Conservation (phyloP, 176 grass and related monocot species). For the Stipa capillata region DNA sequence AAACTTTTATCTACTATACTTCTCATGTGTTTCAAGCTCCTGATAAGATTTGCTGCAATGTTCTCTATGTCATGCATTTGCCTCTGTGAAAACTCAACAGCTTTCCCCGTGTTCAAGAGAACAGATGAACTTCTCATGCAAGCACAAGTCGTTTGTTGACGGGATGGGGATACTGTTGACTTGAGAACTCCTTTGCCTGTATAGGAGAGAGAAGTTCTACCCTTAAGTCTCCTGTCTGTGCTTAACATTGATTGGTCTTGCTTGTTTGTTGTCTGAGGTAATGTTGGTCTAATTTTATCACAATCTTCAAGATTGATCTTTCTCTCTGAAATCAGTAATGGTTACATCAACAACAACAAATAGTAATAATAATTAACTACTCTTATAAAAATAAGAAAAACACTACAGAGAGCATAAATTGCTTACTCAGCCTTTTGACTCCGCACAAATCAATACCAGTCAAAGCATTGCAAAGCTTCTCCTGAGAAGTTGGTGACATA, state of each 20-base stretch:
- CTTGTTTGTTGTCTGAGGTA: constrained; percentile 10
- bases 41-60: constrained; percentile 76
- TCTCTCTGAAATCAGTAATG: constrained; percentile 12
- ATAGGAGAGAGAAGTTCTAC: background rate
- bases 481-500: constrained; percentile 43
- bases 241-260: constrained; percentile 18
- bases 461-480: constrained; percentile 50
- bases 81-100: constrained; percentile 71
- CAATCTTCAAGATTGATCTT: constrained; percentile 11
- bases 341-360: constrained; percentile 2
- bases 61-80: constrained; percentile 94
- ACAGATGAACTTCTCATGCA: constrained; percentile 41
- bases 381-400: constrained; percentile 5
- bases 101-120: constrained; percentile 60
- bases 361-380: background rate
- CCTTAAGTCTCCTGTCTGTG: constrained; percentile 29
- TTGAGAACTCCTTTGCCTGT: constrained; percentile 49
- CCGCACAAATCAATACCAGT: constrained; percentile 43
- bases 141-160: constrained; percentile 30
- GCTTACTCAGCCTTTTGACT: constrained; percentile 35
- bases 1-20: constrained; percentile 68
- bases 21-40: constrained; percentile 70
- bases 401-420: constrained; percentile 3
- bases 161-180: constrained; percentile 23
- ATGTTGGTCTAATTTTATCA: background rate